Conservation (phyloP, 2,329 filamentous ascomycete species). For the Cyclaneusma minus region DNA sequence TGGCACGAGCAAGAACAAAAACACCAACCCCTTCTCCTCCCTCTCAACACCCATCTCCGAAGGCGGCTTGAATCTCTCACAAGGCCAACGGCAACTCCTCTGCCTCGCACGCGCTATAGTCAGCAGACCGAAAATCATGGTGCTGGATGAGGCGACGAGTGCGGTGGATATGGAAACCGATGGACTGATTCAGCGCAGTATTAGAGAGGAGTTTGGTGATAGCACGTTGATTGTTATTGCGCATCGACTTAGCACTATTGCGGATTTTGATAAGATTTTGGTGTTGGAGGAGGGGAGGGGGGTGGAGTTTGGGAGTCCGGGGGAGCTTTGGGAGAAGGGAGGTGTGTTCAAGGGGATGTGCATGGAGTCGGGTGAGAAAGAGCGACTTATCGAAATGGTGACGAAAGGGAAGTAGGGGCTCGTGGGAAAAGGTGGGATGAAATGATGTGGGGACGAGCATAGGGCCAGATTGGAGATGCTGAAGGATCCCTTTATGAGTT, state of each 20-base stretch:
- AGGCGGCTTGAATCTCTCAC: constrained; percentile 59
- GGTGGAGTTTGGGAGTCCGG: constrained; percentile 51
- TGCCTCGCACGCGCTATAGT: constrained; percentile 62
- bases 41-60: constrained; percentile 51
- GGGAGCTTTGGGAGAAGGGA: constrained; percentile 38
- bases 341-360: constrained; percentile 46
- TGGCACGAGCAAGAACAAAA: constrained; percentile 30
- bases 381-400: constrained; percentile 34
- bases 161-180: constrained; percentile 70
- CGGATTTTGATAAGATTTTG: constrained; percentile 60
- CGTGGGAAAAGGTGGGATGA: too few species aligned
- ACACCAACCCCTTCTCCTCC: constrained; percentile 49
- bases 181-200: constrained; percentile 55
- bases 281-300: constrained; percentile 54
- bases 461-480: too few species aligned
- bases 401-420: too few species aligned
- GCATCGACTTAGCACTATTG: constrained; percentile 61
- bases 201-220: constrained; percentile 55
- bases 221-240: constrained; percentile 61
- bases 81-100: constrained; percentile 62
- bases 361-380: constrained; percentile 41
- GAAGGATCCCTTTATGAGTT: too few species aligned
- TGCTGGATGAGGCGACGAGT: constrained; percentile 66
- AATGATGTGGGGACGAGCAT: too few species aligned
- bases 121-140: constrained; percentile 58